Conservation (phyloP, 805 yeast species). For the Yarrowia osloensis region DNA sequence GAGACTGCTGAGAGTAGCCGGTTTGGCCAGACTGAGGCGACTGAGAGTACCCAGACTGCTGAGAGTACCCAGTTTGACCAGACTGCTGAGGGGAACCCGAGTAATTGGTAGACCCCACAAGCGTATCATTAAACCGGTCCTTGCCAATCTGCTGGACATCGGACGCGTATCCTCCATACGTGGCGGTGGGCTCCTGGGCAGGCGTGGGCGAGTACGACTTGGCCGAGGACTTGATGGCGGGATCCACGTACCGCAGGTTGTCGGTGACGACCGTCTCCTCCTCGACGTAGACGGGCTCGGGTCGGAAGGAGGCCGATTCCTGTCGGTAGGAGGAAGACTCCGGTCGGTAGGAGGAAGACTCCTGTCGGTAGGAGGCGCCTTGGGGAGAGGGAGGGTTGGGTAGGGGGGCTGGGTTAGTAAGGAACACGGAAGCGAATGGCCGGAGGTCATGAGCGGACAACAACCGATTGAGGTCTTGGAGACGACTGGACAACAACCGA, state of each 20-base stretch:
- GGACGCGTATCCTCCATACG: not conserved
- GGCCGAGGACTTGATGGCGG: not conserved
- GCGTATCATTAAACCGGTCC: not conserved
- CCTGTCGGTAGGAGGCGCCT: not conserved
- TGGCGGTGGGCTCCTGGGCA: constrained; percentile 7
- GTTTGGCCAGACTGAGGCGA: not conserved
- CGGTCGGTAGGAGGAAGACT: no score
- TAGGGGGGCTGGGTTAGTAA: constrained; percentile 10
- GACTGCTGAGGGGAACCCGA: not conserved
- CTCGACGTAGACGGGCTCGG: not conserved
- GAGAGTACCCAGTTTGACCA: not conserved
- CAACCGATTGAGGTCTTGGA: no score
- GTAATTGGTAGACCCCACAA: not conserved
- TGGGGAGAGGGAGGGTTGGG: constrained; percentile 21
- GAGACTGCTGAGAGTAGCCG: not conserved
- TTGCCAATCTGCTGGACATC: constrained; percentile 23
- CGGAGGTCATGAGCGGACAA: not conserved
- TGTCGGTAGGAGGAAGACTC: no score
- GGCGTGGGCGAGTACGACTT: constrained; percentile 8
- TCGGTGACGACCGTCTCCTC: not conserved
- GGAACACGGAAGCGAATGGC: not conserved
- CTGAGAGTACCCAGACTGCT: not conserved
- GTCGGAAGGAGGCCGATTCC: not conserved
- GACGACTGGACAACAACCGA: not conserved
- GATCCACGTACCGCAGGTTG: constrained; percentile 20